These are phyloP conservation scores for Mrakiaceae sp. DNA, from an alignment of 1,284 basidiomycete species.

Conservation along the genomic window DNA sequence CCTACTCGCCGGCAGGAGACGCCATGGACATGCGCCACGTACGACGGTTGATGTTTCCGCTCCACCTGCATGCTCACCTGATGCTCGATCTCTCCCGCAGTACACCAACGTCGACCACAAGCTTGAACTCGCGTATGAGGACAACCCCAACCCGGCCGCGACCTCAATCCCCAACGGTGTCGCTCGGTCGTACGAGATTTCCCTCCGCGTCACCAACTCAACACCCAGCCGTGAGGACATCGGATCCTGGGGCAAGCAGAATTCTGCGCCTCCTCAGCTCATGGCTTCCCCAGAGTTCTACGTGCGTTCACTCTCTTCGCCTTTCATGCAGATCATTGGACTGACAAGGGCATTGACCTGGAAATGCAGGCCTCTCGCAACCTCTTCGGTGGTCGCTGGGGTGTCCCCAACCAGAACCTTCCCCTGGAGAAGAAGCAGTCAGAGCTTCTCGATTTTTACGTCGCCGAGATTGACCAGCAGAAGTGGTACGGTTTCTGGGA, in stretches of 20 bases:
- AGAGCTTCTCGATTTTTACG: slow-evolving; percentile 37
- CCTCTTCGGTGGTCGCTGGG: slow-evolving; percentile 38
- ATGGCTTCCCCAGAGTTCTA: slow-evolving; percentile 36
- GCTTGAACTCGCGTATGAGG: slow-evolving; percentile 39
- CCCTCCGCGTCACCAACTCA: neutral
- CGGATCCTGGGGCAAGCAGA: neutral
- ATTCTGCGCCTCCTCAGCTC: slow-evolving; percentile 29
- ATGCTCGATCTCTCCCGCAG: neutral
- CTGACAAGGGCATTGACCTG: neutral
- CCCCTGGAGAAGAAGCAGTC: slow-evolving; percentile 36
- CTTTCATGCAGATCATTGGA: neutral
- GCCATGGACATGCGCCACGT: slow-evolving; percentile 39
- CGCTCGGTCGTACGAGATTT: slow-evolving; percentile 33
- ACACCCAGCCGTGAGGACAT: neutral
- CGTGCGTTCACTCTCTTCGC: slow-evolving; percentile 11
- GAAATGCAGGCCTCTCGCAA: slow-evolving; percentile 25
- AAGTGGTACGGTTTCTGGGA: slow-evolving; percentile 40
- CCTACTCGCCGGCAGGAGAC: slow-evolving; percentile 32
- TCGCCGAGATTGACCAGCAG: slow-evolving; percentile 37
- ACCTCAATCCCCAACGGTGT: slow-evolving; percentile 24
- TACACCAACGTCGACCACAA: slow-evolving; percentile 16
- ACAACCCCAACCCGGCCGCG: slow-evolving; percentile 34
- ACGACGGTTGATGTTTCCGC: slow-evolving; percentile 28
- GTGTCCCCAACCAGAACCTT: slow-evolving; percentile 31
- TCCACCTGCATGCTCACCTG: slow-evolving; percentile 32